Conservation (phyloP, 2,329 filamentous ascomycete species). For the Parasarocladium wereldwijsianum region DNA sequence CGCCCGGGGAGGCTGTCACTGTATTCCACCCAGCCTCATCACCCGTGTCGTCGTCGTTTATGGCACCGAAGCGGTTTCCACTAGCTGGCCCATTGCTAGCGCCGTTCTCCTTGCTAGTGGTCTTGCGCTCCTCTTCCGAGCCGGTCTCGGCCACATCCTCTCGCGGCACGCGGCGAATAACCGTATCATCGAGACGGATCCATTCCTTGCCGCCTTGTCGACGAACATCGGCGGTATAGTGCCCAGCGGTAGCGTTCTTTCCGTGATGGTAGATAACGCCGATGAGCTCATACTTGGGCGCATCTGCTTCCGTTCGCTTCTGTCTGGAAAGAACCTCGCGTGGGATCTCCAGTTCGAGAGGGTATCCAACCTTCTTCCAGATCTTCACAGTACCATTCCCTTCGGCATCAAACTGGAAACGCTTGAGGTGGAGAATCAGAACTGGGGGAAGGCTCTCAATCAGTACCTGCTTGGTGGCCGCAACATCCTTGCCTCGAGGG, state of each 20-base stretch:
- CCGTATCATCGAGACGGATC: slow-evolving; percentile 90
- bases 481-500: slow-evolving; percentile 58
- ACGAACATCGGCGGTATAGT: slow-evolving; percentile 95
- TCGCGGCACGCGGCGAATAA: slow-evolving; percentile 68
- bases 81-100: slow-evolving; percentile 11
- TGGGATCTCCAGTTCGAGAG: slow-evolving; percentile 85
- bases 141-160: slow-evolving; percentile 84
- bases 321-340: slow-evolving; percentile 73
- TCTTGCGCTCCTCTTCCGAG: slow-evolving; percentile 60
- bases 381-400: slow-evolving; percentile 82
- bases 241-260: slow-evolving; percentile 87
- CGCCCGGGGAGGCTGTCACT: slow-evolving; percentile 45
- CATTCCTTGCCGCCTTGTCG: slow-evolving; percentile 91
- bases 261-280: slow-evolving; percentile 95
- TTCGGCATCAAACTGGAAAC: slow-evolving; percentile 86
- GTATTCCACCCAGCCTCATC: slow-evolving; percentile 74
- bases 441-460: slow-evolving; percentile 86
- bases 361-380: slow-evolving; percentile 96
- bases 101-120: slow-evolving; percentile 51
- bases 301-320: slow-evolving; percentile 49
- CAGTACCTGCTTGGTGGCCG: slow-evolving; percentile 84
- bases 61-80: slow-evolving; percentile 62
- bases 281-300: slow-evolving; percentile 74
- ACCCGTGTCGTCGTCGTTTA: slow-evolving; percentile 49
- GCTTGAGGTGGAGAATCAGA: slow-evolving; percentile 87